These are phyloP conservation scores for Thermomucor indicae-seudaticae DNA, from an alignment of 371 early-diverging fungal species.

Conservation along the genomic window DNA sequence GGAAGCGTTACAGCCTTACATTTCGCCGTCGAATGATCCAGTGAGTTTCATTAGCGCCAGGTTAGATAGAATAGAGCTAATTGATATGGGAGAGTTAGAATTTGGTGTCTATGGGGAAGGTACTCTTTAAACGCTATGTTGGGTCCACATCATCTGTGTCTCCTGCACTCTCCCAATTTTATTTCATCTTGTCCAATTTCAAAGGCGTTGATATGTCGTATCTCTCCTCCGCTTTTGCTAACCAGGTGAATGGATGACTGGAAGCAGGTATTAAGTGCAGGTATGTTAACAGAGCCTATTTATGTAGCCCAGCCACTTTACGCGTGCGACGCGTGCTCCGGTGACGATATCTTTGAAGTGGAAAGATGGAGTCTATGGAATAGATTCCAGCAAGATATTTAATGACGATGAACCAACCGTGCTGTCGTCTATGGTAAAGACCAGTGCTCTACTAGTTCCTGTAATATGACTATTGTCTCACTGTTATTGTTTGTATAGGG, in stretches of 20 bases:
- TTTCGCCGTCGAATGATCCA: slow-evolving; percentile 74
- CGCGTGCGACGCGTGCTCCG: slow-evolving; percentile 57
- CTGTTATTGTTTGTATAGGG: slow-evolving; percentile 46
- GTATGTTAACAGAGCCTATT: neutral
- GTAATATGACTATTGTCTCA: neutral
- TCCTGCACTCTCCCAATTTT: slow-evolving; percentile 70
- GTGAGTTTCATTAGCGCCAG: too few species aligned
- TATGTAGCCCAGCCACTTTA: slow-evolving; percentile 48
- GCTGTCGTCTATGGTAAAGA: slow-evolving; percentile 58
- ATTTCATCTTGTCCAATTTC: slow-evolving; percentile 69
- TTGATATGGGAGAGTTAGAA: too few species aligned
- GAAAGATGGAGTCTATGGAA: slow-evolving; percentile 73
- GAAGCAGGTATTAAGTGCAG: neutral
- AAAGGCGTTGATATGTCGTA: slow-evolving; percentile 56
- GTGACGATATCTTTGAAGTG: slow-evolving; percentile 59
- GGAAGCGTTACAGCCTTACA: slow-evolving; percentile 71
- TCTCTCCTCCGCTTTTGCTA: slow-evolving; percentile 59
- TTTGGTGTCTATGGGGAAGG: slow-evolving; percentile 46
- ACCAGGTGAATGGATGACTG: slow-evolving; percentile 36
- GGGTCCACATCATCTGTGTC: slow-evolving; percentile 93
- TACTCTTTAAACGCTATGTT: slow-evolving; percentile 59
- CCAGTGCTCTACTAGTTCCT: too few species aligned
- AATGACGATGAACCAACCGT: slow-evolving; percentile 65
- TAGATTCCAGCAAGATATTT: slow-evolving; percentile 81
- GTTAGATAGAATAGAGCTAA: too few species aligned